Evolutionary conservation across 2,329 filamentous ascomycete genomes (phyloP).

Genomic region (Fusarium sp.): DNA sequence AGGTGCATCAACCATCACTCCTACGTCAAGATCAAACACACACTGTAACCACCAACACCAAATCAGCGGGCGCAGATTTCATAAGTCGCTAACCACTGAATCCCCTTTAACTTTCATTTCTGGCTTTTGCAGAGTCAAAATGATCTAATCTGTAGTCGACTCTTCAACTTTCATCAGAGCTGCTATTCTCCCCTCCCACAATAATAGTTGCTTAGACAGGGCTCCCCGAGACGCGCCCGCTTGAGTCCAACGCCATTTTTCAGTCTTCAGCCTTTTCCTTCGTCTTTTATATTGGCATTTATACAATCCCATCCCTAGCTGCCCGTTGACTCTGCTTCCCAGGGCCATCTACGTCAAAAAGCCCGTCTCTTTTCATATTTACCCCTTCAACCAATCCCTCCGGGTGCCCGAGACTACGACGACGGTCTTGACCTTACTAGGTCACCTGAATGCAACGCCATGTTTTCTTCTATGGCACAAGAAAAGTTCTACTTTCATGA

Average conservation of each 20-base stretch:
- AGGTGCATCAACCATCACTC: not conserved
- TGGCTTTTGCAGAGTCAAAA: too few species aligned
- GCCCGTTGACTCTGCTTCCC: not conserved
- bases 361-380: not conserved
- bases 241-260: too few species aligned
- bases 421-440: constrained; percentile 54
- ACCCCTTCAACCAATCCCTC: not conserved
- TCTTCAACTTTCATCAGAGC: too few species aligned
- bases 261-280: not conserved
- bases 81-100: not conserved
- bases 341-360: not conserved
- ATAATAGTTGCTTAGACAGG: too few species aligned
- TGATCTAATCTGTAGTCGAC: too few species aligned
- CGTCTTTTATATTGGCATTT: not conserved
- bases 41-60: not conserved
- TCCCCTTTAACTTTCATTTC: not conserved
- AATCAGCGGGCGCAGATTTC: not conserved
- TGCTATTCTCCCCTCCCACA: too few species aligned
- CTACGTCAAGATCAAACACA: not conserved
- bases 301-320: not conserved
- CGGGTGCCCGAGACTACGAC: not conserved
- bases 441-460: constrained; percentile 58
- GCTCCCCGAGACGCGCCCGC: too few species aligned
- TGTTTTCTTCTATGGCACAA: constrained; percentile 59
- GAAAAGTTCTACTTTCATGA: constrained; percentile 56